phyloP scores from a whole-genome alignment of 2,329 filamentous ascomycete genomes.

The Thielaviopsis ethacetica region DNA sequence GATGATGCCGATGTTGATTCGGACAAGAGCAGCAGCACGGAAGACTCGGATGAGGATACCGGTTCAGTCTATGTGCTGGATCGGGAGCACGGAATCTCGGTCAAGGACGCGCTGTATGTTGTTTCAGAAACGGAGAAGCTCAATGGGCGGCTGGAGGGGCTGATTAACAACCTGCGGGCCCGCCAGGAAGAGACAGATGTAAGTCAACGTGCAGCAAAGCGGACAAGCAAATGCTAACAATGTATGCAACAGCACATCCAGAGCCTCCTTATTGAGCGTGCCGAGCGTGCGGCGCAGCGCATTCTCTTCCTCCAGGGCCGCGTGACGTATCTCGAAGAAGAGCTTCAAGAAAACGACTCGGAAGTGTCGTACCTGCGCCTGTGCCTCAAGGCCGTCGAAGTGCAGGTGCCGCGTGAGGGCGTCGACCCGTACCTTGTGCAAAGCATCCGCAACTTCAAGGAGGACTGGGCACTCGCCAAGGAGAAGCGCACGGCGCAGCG shows the following conservation, averaged over 20 bases:
- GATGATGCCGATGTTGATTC: not conserved
- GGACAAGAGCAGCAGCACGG: not conserved
- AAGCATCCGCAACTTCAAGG: conserved; percentile 45
- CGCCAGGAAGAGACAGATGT: conserved; percentile 44
- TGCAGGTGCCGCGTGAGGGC: conserved; percentile 36
- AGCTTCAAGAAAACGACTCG: conserved; percentile 39
- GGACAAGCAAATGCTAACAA: conserved; percentile 16
- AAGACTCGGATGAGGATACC: not conserved
- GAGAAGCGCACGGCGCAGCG: conserved; percentile 20
- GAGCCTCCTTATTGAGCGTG: conserved; percentile 38
- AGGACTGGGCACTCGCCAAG: conserved; percentile 39
- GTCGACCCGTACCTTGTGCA: conserved; percentile 39
- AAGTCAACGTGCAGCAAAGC: conserved; percentile 11
- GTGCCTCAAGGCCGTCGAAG: conserved; percentile 44
- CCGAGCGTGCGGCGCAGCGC: conserved; percentile 39
- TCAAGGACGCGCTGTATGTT: conserved; percentile 15
- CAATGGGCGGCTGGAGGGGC: conserved; percentile 31
- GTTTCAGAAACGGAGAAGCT: conserved; percentile 23
- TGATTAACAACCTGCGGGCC: conserved; percentile 33
- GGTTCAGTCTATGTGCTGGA: not conserved
- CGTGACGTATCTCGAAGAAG: conserved; percentile 40
- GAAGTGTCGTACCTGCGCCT: conserved; percentile 46
- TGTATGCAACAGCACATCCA: conserved; percentile 37
- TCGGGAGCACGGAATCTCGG: conserved; percentile 11
- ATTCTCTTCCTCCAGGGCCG: conserved; percentile 44